Percentiles rank a stretch among this genome's conserved stretches.
Evolutionary conservation across 306 rosid species (phyloP).

Genomic region (Dicorynia guianensis): DNA sequence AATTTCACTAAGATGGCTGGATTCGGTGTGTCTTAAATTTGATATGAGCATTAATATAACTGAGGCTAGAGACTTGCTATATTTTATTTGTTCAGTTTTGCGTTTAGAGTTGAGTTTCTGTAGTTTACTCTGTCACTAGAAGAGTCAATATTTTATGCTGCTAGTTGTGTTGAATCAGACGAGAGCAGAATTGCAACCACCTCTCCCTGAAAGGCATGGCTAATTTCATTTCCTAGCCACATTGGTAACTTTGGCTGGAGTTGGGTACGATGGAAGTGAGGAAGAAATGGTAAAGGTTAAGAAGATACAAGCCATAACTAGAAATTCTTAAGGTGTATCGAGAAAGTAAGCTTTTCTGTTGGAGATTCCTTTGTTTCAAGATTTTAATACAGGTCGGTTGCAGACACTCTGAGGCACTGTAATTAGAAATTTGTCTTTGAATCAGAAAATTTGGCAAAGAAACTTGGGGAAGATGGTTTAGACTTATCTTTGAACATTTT

Average conservation of each 20-base stretch:
- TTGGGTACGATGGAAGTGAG: slow-evolving; percentile 5
- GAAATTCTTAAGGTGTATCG: slow-evolving; percentile 26
- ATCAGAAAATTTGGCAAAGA: slow-evolving; percentile 30
- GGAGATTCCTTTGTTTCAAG: neutral
- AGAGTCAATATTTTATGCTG: neutral
- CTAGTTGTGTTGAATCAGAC: neutral
- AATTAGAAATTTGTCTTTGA: slow-evolving; percentile 7
- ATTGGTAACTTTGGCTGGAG: slow-evolving; percentile 1
- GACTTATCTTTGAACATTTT: neutral
- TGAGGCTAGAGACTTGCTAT: neutral
- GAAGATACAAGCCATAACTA: slow-evolving; percentile 16
- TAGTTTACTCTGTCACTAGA: neutral
- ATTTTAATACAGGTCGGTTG: slow-evolving; percentile 23
- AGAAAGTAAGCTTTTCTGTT: no score
- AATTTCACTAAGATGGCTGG: neutral
- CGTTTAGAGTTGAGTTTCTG: neutral
- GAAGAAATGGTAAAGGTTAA: slow-evolving; percentile 10
- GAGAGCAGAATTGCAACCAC: neutral
- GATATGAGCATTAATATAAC: neutral
- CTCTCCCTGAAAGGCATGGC: neutral
- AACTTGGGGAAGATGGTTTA: slow-evolving; percentile 6
- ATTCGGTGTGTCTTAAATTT: neutral
- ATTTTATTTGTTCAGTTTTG: neutral
- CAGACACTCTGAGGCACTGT: neutral
- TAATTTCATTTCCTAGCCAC: neutral